Evolutionary conservation across 2,329 filamentous ascomycete species (phyloP), one percentile per base, ranked within the genome.

Genomic region (Talaromyces sp.): DNA sequence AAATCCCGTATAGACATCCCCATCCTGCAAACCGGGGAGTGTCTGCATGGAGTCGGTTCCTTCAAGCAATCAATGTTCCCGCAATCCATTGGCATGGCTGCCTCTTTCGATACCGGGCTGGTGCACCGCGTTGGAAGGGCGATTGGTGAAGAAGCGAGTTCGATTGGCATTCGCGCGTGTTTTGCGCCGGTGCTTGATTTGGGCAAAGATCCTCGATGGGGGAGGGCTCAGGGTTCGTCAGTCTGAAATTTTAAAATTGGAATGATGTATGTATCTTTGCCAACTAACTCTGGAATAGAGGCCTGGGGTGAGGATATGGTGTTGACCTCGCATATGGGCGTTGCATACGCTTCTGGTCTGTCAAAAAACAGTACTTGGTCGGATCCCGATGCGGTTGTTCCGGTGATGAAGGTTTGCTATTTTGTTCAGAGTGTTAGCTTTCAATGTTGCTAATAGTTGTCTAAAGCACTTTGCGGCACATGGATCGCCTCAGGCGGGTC

Each of bases 241-340:
- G 9, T 5, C 9, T 47, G 22, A 9, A 22, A 19, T 8, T 22
- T 22, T 1, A 7, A 4, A 36, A 4, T 36, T 36, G 33, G 4
- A 36, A 17, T 36, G 33, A 32, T 8, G 8, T 10, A 32, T 32
- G 4, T 33, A 13, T 33, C 3, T 15, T 36, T 36, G 11, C 1
- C 7, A n/a, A 13, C 42, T 47, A 9, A 47, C 42, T 22, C 11
- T 11, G 9, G 19, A 22, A 9, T 47, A 75, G 78, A 80, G 68
- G 76, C 73, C n/a, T 80, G 78, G 78, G 78, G 78, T 0, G 78
- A 80, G 59, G 78, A 80, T 62, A 78, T 78, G 64, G 65, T 79
- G 0, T 65, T 80, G 13, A 80, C 78, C 0, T 75, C 77, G 10
- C 71, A 75, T 28, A 80, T 80, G 77, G 78, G 78, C 7, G 75